A percentile compares a stretch with the other conserved stretches of the same genome.
These are phyloP conservation scores for Penicillium tannophilum DNA, from an alignment of 495 filamentous ascomycete genomes.

Conservation along the genomic window DNA sequence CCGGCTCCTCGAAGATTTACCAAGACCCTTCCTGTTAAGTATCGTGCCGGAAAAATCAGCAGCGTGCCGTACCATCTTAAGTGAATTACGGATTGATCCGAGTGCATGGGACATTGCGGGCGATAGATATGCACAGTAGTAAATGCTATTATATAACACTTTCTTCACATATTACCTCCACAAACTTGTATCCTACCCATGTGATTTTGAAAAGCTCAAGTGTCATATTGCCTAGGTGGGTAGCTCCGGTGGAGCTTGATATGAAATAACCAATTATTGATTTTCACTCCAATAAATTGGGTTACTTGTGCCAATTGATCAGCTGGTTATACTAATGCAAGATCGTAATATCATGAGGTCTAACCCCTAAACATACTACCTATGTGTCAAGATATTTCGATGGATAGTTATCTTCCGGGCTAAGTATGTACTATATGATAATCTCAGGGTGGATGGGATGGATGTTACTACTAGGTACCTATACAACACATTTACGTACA, in stretches of 20 bases:
- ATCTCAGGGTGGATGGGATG: too few species aligned
- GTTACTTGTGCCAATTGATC: neutral
- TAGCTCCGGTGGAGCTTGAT: neutral
- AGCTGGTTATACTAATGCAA: neutral
- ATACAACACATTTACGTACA: too few species aligned
- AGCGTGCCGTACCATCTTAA: constrained; percentile 89
- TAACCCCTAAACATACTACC: too few species aligned
- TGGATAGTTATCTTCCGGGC: too few species aligned
- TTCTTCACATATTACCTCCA: neutral
- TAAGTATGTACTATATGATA: too few species aligned
- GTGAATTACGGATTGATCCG: constrained; percentile 35
- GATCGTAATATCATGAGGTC: too few species aligned
- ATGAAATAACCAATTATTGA: neutral
- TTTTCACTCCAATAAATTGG: neutral
- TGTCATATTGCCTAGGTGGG: too few species aligned
- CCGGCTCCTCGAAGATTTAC: constrained; percentile 82
- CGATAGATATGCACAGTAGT: constrained; percentile 35
- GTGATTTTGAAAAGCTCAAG: neutral
- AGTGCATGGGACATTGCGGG: constrained; percentile 28
- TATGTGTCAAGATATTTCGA: neutral
- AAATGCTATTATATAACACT: constrained; percentile 23
- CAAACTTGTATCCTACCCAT: neutral
- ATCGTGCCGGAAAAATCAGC: constrained; percentile 88
- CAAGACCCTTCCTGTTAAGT: constrained; percentile 59
- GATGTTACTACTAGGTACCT: too few species aligned